Evolutionary conservation across 805 yeast species (phyloP).

Genomic region (Candida glaebosa): DNA sequence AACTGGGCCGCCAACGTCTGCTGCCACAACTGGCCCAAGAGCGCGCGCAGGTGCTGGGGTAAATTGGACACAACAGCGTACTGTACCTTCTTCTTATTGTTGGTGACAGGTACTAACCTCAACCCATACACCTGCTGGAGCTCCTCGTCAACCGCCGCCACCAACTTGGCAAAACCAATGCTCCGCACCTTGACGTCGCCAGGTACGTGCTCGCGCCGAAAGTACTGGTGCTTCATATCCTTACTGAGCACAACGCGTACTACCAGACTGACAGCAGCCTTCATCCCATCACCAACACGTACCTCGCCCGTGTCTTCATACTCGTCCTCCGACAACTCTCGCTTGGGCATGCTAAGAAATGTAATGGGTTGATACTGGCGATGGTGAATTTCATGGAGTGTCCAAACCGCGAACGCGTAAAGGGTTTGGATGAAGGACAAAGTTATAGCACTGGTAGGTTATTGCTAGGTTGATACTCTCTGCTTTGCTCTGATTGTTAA

Average conservation of each 20-base stretch:
- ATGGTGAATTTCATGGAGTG: no score
- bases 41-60: slow-evolving; percentile 13
- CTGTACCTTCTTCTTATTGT: slow-evolving; percentile 12
- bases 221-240: slow-evolving; percentile 19
- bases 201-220: slow-evolving; percentile 21
- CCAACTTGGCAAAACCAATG: slow-evolving; percentile 13
- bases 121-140: slow-evolving; percentile 27
- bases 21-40: slow-evolving; percentile 26
- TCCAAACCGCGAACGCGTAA: no score
- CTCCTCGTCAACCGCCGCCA: slow-evolving; percentile 13
- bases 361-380: no score
- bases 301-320: slow-evolving; percentile 2
- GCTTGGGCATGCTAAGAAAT: slow-evolving; percentile 7
- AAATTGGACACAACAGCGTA: slow-evolving; percentile 20
- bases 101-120: slow-evolving; percentile 17
- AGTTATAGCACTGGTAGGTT: no score
- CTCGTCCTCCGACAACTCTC: slow-evolving; percentile 3
- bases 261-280: slow-evolving; percentile 8
- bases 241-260: slow-evolving; percentile 18
- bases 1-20: slow-evolving; percentile 6
- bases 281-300: slow-evolving; percentile 3
- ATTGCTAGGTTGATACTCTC: no score
- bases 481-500: no score
- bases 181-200: slow-evolving; percentile 10
- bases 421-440: no score